Evolutionary conservation across 176 grass and related monocot genomes (phyloP).

Genomic region (Oryza brachyantha): DNA sequence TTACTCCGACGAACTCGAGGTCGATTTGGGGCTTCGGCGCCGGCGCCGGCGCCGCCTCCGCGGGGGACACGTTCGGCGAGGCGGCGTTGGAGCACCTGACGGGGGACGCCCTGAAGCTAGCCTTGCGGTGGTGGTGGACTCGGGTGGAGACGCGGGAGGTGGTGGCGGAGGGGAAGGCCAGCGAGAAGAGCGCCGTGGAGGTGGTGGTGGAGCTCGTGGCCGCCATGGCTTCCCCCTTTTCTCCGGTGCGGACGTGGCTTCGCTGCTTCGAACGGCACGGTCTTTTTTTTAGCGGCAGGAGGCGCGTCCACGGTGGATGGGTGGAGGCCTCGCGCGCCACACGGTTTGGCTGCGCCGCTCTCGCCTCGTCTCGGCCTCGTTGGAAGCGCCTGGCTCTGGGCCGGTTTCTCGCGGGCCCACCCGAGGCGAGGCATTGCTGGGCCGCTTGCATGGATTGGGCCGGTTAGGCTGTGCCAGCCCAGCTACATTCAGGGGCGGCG

Average conservation of each 20-base stretch:
- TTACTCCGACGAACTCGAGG: slow-evolving; percentile 80
- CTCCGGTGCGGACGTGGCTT: slow-evolving; percentile 35
- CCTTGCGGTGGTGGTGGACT: not conserved
- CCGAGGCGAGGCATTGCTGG: no score
- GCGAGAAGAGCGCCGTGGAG: slow-evolving; percentile 35
- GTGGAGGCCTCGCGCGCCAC: not conserved
- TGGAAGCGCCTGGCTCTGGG: slow-evolving; percentile 4
- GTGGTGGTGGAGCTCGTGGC: slow-evolving; percentile 50
- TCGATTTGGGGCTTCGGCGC: slow-evolving; percentile 61
- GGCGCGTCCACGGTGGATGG: not conserved
- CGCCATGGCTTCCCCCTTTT: slow-evolving; percentile 46
- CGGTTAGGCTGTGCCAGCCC: no score
- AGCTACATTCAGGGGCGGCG: no score
- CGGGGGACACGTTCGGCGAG: slow-evolving; percentile 41
- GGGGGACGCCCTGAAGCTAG: not conserved
- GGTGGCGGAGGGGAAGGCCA: not conserved
- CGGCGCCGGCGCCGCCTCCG: not conserved
- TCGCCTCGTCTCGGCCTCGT: no score
- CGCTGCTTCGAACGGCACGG: not conserved
- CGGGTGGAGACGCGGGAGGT: slow-evolving; percentile 13
- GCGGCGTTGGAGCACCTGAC: slow-evolving; percentile 36
- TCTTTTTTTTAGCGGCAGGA: not conserved
- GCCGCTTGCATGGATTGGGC: no score
- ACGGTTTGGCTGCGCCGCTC: not conserved
- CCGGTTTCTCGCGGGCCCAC: not conserved